Conservation (phyloP, 352 stramenopile genomes). For the Phytopythium oedochilum region DNA sequence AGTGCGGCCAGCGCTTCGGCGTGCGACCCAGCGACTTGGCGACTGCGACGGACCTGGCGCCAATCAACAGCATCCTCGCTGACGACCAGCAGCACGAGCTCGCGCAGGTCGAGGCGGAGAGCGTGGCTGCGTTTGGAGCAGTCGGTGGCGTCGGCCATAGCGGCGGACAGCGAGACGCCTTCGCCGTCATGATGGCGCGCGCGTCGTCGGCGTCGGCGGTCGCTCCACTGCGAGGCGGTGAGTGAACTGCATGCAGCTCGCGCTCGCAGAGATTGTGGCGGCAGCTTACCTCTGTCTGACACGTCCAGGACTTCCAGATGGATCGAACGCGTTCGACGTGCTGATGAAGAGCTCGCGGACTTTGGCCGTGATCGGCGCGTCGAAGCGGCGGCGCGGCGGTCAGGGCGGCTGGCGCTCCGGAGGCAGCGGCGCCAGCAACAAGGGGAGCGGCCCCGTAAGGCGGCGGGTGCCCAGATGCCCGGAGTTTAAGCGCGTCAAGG, state of each 20-base stretch:
- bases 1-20: conserved; percentile 65
- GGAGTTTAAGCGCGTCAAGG: conserved; percentile 77
- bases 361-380: conserved; percentile 30
- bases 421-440: conserved; percentile 12
- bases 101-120: not conserved
- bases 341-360: conserved; percentile 80
- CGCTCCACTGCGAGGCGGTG: not conserved
- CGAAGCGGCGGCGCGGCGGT: conserved; percentile 18
- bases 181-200: conserved; percentile 49
- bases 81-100: not conserved
- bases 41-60: not conserved
- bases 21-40: conserved; percentile 47
- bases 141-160: not conserved
- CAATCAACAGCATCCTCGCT: not conserved
- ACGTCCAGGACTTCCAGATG: not conserved
- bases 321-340: conserved; percentile 73
- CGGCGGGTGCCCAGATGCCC: conserved; percentile 33
- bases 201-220: conserved; percentile 17
- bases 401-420: conserved; percentile 19
- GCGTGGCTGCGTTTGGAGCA: not conserved
- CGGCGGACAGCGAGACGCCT: conserved; percentile 30
- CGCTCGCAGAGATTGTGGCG: too few species aligned
- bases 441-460: not conserved
- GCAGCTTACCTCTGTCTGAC: too few species aligned
- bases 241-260: too few species aligned